A percentile compares a stretch with the other conserved stretches of the same genome.
phyloP scores from a whole-genome alignment of 306 rosid genomes.

The Notholithocarpus densiflorus region DNA sequence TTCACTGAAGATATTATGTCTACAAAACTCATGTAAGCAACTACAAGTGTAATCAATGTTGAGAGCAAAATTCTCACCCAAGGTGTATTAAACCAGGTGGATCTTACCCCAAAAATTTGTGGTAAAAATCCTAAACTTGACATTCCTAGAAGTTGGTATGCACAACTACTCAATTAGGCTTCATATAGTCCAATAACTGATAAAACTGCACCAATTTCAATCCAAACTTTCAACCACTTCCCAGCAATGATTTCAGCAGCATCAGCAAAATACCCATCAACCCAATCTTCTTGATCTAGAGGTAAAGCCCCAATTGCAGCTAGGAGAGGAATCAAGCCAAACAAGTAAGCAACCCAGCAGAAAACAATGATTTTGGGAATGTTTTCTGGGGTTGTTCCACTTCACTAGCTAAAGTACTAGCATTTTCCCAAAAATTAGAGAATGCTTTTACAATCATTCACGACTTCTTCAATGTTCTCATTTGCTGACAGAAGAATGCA shows the following conservation, averaged over 20 bases:
- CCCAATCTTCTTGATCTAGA: slow-evolving; percentile 41
- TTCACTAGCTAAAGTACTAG: slow-evolving; percentile 56
- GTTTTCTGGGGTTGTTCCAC: slow-evolving; percentile 48
- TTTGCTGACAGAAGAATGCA: no score
- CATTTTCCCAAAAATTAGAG: slow-evolving; percentile 51
- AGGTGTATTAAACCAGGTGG: slow-evolving; percentile 66
- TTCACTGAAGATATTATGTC: slow-evolving; percentile 66
- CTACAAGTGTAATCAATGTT: slow-evolving; percentile 39
- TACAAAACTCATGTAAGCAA: slow-evolving; percentile 40
- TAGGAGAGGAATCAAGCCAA: slow-evolving; percentile 44
- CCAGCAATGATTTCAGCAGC: slow-evolving; percentile 59
- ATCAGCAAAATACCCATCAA: slow-evolving; percentile 47
- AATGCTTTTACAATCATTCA: no score
- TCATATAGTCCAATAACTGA: slow-evolving; percentile 59
- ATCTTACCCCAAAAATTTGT: slow-evolving; percentile 42
- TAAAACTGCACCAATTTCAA: slow-evolving; percentile 66
- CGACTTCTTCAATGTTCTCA: no score
- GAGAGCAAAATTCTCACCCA: slow-evolving; percentile 72
- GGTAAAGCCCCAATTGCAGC: slow-evolving; percentile 48
- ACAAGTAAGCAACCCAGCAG: slow-evolving; percentile 42
- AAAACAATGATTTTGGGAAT: slow-evolving; percentile 41
- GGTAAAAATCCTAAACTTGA: slow-evolving; percentile 69
- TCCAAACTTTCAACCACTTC: slow-evolving; percentile 65
- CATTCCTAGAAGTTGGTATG: slow-evolving; percentile 64
- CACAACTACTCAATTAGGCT: slow-evolving; percentile 73